phyloP scores from a whole-genome alignment of 2,329 filamentous ascomycete species.

The Bimuria novae-zelandiae region DNA sequence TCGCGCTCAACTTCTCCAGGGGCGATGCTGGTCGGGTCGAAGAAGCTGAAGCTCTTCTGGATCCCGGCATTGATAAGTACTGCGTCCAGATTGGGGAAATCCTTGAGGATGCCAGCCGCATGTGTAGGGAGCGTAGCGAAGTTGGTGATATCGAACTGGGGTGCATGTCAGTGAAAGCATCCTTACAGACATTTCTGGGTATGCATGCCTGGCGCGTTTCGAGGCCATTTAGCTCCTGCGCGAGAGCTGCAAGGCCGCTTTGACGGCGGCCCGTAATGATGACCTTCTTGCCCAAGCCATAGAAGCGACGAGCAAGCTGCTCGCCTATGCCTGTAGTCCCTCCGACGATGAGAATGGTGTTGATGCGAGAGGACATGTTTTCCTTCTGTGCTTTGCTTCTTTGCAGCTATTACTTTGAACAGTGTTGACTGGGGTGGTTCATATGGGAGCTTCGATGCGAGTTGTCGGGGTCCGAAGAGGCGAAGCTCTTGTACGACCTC shows the following conservation, averaged over 20 bases:
- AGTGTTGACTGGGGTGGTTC: too few species aligned
- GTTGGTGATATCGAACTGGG: slow-evolving; percentile 11
- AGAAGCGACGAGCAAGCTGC: not conserved
- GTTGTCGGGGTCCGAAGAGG: too few species aligned
- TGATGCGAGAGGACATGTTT: not conserved
- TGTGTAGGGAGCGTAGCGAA: not conserved
- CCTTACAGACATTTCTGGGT: too few species aligned
- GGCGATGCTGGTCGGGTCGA: slow-evolving; percentile 8
- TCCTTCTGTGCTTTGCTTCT: too few species aligned
- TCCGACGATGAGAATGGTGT: not conserved
- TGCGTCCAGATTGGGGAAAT: slow-evolving; percentile 8
- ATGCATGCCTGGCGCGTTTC: slow-evolving; percentile 3
- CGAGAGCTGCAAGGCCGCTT: not conserved
- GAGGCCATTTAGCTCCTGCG: slow-evolving; percentile 3
- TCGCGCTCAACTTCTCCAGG: slow-evolving; percentile 1
- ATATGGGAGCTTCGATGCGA: too few species aligned
- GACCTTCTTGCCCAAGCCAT: not conserved
- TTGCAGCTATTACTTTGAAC: too few species aligned
- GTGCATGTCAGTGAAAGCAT: too few species aligned
- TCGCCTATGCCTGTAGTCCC: not conserved
- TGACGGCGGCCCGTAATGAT: slow-evolving; percentile 2
- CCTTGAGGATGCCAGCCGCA: not conserved
- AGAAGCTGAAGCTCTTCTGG: slow-evolving; percentile 7
- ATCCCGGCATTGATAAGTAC: slow-evolving; percentile 14
- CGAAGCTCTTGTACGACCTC: too few species aligned